These are phyloP conservation scores for Kluyveromyces nonfermentans DNA, from an alignment of 805 yeast genomes.

Conservation along the genomic window DNA sequence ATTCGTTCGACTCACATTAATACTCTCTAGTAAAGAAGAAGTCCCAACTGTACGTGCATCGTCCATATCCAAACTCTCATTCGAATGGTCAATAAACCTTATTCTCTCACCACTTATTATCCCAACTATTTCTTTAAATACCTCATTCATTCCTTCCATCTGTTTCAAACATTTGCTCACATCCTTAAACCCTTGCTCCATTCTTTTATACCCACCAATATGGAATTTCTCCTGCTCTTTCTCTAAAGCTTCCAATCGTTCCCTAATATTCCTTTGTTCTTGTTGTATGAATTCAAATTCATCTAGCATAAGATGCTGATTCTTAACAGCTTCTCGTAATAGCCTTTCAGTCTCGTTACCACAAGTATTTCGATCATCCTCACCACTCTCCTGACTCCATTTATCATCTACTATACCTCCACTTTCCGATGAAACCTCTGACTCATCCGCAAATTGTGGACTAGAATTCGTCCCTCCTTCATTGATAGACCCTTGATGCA, in stretches of 20 bases:
- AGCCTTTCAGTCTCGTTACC: conserved; percentile 22
- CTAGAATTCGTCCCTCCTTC: neutral
- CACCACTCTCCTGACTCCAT: neutral
- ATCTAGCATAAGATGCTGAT: conserved; percentile 16
- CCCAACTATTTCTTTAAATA: conserved; percentile 21
- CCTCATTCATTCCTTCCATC: conserved; percentile 14
- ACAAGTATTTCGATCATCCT: neutral
- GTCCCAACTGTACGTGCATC: conserved; percentile 7
- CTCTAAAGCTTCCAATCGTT: conserved; percentile 7
- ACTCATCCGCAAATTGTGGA: neutral
- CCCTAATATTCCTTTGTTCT: conserved; percentile 2
- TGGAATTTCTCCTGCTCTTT: conserved; percentile 20
- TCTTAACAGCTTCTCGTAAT: conserved; percentile 27
- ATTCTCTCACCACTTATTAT: conserved; percentile 21
- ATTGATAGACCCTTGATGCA: neutral
- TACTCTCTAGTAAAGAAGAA: neutral
- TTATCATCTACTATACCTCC: neutral
- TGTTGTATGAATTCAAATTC: conserved; percentile 8
- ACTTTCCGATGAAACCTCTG: neutral
- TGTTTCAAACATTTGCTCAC: conserved; percentile 13
- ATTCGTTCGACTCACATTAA: neutral
- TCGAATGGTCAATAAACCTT: conserved; percentile 15
- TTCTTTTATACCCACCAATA: conserved; percentile 8
- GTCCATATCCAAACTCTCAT: conserved; percentile 12
- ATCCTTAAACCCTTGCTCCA: conserved; percentile 15